Evolutionary conservation across 75 land plant species (phyloP), one percentile per base, ranked within the genome.

Genomic region (Isoetes taiwanensis): DNA sequence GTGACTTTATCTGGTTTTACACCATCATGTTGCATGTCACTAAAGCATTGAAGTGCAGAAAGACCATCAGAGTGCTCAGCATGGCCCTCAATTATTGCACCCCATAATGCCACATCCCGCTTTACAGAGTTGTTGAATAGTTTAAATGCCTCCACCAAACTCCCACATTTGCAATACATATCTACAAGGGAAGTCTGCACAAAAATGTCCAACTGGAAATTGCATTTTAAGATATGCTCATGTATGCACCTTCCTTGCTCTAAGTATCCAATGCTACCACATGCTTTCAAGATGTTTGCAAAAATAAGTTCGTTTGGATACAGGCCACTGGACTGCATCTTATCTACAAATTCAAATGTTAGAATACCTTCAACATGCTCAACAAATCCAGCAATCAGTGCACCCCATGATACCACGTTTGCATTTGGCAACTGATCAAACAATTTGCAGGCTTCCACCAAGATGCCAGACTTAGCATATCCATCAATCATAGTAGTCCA

Each of bases 401-500:
- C 73, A 31, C 76, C 78, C 74, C 82, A 85, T 4, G 82, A 72
- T 2, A 78, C 67, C 41, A 64, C 52, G 21, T 75, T 78, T 55
- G 54, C 70, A 34, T 76, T 69, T 4, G 74, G 74, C 68, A 78
- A 64, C 24, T 59, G 64, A 60, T 78, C 63, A 42, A 82, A 75
- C 16, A 75, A 33, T 53, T 43, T 57, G 32, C 60, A 8, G 30
- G 78, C 81, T n/a, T 9, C 19, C 54, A 48, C 74, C 46, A 74
- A 54, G 0, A 30, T 19, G 5, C 81, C 85, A 33, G 41, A 60
- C 35, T 57, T 68, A 9, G 64, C 64, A 64, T 78, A 80, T 0
- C 83, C 89, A 2, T 35, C 59, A 21, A 81, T 37, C 69, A 85
- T 75, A 19, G 81, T 71, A 31, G 76, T 81, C 74, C 82, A 85